Percentiles rank a stretch among this genome's conserved stretches.
Conservation (phyloP, 2,329 filamentous ascomycete genomes). For the Hypoxylon sp. region DNA sequence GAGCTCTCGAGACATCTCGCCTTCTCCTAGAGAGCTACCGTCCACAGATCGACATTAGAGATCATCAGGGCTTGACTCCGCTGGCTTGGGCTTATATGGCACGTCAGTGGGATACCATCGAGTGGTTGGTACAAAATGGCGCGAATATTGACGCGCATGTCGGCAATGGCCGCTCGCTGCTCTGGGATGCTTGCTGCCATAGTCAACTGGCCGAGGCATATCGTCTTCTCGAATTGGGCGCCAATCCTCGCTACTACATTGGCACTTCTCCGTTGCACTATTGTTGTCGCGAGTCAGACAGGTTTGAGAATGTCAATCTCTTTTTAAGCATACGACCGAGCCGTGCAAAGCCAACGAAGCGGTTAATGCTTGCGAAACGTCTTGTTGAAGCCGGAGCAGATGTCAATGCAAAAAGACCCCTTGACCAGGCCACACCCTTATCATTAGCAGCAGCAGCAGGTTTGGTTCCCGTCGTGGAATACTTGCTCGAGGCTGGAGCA, state of each 20-base stretch:
- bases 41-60: conserved; percentile 16
- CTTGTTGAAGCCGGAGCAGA: conserved; percentile 23
- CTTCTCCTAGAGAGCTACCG: conserved; percentile 17
- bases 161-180: conserved; percentile 14
- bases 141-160: conserved; percentile 12
- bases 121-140: conserved; percentile 20
- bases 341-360: background rate
- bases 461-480: conserved; percentile 6
- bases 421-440: conserved; percentile 8
- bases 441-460: conserved; percentile 8
- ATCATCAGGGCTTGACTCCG: conserved; percentile 18
- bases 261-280: conserved; percentile 4
- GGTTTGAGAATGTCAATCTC: background rate
- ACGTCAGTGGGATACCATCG: conserved; percentile 12
- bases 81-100: conserved; percentile 20
- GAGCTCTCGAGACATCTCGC: background rate
- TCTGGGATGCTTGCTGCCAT: conserved; percentile 12
- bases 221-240: conserved; percentile 12
- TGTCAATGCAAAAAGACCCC: conserved; percentile 2
- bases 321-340: too few species aligned
- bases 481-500: conserved; percentile 24
- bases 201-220: background rate
- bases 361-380: conserved; percentile 9
- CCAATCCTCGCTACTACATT: background rate
- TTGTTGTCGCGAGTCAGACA: background rate